phyloP scores from a whole-genome alignment of 169 alveolate species.

The Eimeria brunetti region DNA sequence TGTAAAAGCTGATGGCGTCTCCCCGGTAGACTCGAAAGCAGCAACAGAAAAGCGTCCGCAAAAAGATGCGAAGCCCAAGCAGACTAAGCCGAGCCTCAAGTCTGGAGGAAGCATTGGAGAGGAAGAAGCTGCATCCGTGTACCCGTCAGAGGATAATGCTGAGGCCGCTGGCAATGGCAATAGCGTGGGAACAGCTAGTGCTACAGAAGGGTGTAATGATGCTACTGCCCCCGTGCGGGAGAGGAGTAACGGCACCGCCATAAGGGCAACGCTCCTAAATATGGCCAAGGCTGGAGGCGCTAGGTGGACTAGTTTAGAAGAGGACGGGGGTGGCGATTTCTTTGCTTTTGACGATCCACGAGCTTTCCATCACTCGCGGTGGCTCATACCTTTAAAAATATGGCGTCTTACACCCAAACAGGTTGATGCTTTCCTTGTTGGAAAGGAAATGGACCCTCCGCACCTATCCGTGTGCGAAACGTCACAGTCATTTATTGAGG shows the following conservation, averaged over 20 bases:
- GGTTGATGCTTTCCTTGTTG: constrained; percentile 44
- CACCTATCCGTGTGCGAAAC: neutral
- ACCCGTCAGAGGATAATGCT: neutral
- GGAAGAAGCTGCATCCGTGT: neutral
- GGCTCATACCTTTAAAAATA: constrained; percentile 43
- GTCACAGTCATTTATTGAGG: constrained; percentile 49
- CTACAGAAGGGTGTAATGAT: neutral
- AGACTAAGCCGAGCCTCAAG: neutral
- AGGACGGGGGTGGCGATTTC: constrained; percentile 32
- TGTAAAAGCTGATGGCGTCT: neutral
- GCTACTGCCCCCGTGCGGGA: neutral
- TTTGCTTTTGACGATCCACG: constrained; percentile 52
- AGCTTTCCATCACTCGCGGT: constrained; percentile 55
- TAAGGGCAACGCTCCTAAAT: neutral
- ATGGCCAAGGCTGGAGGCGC: constrained; percentile 61
- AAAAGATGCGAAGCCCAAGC: constrained; percentile 23
- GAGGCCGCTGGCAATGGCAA: constrained; percentile 14
- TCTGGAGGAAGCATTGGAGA: constrained; percentile 24
- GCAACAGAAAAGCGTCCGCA: constrained; percentile 4
- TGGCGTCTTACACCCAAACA: constrained; percentile 59
- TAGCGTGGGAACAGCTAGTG: neutral
- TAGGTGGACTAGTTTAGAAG: constrained; percentile 68
- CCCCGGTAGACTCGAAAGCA: constrained; percentile 1
- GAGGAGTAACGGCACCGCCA: neutral
- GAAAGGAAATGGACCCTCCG: constrained; percentile 7